A percentile compares a stretch with the other conserved stretches of the same genome.
Evolutionary conservation across 768 basidiomycete species (phyloP).

Genomic region (Phaeotremella fagi): DNA sequence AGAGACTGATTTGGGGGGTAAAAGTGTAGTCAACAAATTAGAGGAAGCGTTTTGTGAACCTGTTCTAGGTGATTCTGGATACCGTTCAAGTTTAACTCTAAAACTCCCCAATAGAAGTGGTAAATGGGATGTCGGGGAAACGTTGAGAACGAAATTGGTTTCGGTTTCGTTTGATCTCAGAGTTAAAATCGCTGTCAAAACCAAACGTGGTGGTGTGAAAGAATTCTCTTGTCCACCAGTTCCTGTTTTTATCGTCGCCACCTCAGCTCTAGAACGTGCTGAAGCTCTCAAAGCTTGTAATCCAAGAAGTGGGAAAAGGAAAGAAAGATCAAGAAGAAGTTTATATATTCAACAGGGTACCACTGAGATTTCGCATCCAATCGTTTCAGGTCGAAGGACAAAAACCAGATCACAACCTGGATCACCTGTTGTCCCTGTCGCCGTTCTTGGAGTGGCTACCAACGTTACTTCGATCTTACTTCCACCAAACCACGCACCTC

Average conservation of each 20-base stretch:
- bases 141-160: conserved; percentile 22
- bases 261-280: conserved; percentile 15
- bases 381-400: not conserved
- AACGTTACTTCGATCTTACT: conserved; percentile 36
- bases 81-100: conserved; percentile 8
- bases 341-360: conserved; percentile 44
- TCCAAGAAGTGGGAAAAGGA: conserved; percentile 9
- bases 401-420: conserved; percentile 1
- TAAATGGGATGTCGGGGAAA: conserved; percentile 38
- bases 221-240: conserved; percentile 19
- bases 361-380: conserved; percentile 27
- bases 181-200: conserved; percentile 19
- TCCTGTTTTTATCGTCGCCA: conserved; percentile 22
- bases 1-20: not conserved
- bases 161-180: conserved; percentile 19
- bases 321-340: conserved; percentile 27
- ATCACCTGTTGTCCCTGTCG: conserved; percentile 1
- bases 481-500: conserved; percentile 17
- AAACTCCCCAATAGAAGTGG: conserved; percentile 23
- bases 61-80: conserved; percentile 14
- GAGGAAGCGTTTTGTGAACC: conserved; percentile 14
- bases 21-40: conserved; percentile 10
- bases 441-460: conserved; percentile 11
- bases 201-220: conserved; percentile 5
- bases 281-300: conserved; percentile 8